Evolutionary conservation across 805 yeast species (phyloP).

Genomic region (Ogataea philodendri): DNA sequence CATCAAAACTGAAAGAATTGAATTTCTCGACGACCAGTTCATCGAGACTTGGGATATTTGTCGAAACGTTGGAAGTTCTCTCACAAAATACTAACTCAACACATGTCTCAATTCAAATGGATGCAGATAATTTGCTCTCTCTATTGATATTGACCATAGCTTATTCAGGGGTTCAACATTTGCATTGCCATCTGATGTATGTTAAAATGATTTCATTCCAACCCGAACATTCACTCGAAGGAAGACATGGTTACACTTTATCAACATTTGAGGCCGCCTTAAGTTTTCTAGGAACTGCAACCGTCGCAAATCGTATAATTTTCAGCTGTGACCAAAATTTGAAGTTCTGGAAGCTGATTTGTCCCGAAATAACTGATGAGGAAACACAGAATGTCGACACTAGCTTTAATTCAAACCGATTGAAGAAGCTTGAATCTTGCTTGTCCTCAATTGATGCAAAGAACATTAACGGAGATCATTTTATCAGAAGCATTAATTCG

Average conservation of each 20-base stretch:
- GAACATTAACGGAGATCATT: no score
- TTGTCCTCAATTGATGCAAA: slow-evolving; percentile 24
- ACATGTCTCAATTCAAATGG: slow-evolving; percentile 39
- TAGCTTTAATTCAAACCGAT: no score
- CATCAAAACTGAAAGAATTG: slow-evolving; percentile 51
- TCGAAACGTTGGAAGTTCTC: slow-evolving; percentile 57
- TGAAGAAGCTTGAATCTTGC: no score
- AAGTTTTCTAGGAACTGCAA: slow-evolving; percentile 50
- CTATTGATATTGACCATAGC: slow-evolving; percentile 68
- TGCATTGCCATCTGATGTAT: slow-evolving; percentile 65
- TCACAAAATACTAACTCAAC: slow-evolving; percentile 44
- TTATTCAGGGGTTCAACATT: slow-evolving; percentile 57
- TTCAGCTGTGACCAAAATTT: slow-evolving; percentile 46
- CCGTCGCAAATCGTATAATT: slow-evolving; percentile 38
- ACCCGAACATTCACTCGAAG: slow-evolving; percentile 46
- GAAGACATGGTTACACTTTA: slow-evolving; percentile 70
- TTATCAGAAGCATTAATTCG: slow-evolving; percentile 39
- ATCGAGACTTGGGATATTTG: slow-evolving; percentile 47
- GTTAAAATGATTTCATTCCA: slow-evolving; percentile 55
- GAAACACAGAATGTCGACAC: no score
- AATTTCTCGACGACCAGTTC: slow-evolving; percentile 45
- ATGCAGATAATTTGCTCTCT: slow-evolving; percentile 88
- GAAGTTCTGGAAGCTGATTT: slow-evolving; percentile 53
- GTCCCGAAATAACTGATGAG: no score
- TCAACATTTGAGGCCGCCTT: slow-evolving; percentile 84